Base-by-base conservation (phyloP, 768 basidiomycete genomes). In the Gautieria morchelliformis region DNA sequence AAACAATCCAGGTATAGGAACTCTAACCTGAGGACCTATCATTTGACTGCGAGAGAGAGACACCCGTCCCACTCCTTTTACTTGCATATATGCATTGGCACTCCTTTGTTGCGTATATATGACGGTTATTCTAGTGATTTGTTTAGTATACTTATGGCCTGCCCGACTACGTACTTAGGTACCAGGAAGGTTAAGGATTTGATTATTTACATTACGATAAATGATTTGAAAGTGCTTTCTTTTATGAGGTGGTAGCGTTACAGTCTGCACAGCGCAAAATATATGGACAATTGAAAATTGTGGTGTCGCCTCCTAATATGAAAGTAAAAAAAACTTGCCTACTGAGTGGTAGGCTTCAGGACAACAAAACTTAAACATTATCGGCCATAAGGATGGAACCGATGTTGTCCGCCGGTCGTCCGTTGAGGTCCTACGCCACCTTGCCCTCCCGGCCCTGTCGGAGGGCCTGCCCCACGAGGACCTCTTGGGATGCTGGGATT, bases 311-410 rank as follows among this genome's bases (percentile, higher is more conserved):
- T 30, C 22, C 14, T 19, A 49, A 30, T 12, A 49, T 19, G 48
- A 30, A 6, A 49, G 24, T 17, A 30, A 15, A 10, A 49, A 53
- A 12, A 24, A 59, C 42, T n/a, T n/a, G 41, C 40, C 10, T 44
- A 2, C 27, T 27, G 27, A 27, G n/a, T n/a, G 27, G 27, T 27
- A 27, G 27, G 27, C 27, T 27, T 27, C 27, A 27, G 27, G 27
- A 27, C 27, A 27, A 27, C 27, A 27, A 27, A 27, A 27, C 27
- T 27, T 27, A 27, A 27, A 27, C 27, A 56, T 68, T 71, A 88
- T 62, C 88, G 84, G 33, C 87, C 84, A 63, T 92, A 92, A 0
- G 89, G 89, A 64, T 91, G 89, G 71, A 86, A 92, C 61, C 82
- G 80, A 69, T 90, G 87, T 64, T 87, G 84, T 35, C 89, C 87